phyloP scores from a whole-genome alignment of 352 stramenopile genomes.

The Globisporangium acanthophoron region DNA sequence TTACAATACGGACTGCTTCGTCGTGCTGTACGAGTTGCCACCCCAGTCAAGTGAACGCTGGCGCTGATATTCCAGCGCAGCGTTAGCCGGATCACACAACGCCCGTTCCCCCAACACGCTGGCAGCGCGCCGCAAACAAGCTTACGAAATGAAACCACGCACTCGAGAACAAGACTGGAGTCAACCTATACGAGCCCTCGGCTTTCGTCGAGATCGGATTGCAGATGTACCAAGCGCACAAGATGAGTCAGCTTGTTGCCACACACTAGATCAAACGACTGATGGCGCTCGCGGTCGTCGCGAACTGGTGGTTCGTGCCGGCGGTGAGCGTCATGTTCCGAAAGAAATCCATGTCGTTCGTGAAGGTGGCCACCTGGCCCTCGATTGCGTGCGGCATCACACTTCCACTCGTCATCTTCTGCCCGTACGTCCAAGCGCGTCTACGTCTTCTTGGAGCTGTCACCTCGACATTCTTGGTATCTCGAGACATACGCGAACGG shows the following conservation, averaged over 20 bases:
- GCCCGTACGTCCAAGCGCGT: too few species aligned
- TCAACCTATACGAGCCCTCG: conserved; percentile 3
- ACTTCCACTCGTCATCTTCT: too few species aligned
- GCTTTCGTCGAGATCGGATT: conserved; percentile 10
- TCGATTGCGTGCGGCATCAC: too few species aligned
- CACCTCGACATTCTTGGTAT: too few species aligned
- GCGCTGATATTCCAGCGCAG: too few species aligned
- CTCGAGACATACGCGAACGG: too few species aligned
- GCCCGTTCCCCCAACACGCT: background rate
- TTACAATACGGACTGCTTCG: too few species aligned
- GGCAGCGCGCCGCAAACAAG: background rate
- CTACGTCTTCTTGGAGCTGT: too few species aligned
- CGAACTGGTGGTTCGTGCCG: conserved; percentile 24
- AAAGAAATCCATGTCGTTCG: conserved; percentile 5
- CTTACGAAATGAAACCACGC: background rate
- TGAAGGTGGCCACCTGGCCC: background rate
- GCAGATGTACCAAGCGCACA: conserved; percentile 10
- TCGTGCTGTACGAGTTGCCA: too few species aligned
- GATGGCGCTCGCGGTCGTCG: conserved; percentile 11
- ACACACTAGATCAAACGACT: conserved; percentile 17
- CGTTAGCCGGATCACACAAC: too few species aligned
- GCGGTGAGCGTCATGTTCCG: conserved; percentile 10
- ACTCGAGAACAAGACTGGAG: background rate
- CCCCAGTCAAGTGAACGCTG: too few species aligned
- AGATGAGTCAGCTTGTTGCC: conserved; percentile 7